phyloP scores from a whole-genome alignment of 345 rosid genomes.

The Aquilaria sinensis region DNA sequence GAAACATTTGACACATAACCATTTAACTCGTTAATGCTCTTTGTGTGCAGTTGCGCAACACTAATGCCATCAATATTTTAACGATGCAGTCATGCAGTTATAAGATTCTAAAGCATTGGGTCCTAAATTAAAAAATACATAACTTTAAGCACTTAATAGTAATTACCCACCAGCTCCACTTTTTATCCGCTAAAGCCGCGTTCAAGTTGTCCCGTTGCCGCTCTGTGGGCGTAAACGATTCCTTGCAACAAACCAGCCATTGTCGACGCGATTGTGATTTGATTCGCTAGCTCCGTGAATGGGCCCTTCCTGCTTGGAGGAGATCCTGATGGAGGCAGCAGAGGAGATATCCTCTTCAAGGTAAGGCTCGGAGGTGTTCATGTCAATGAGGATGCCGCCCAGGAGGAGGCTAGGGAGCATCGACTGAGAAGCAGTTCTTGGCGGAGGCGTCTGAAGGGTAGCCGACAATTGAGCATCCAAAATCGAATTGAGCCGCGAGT shows the following conservation, averaged over 20 bases:
- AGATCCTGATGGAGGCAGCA: conserved; percentile 45
- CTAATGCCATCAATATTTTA: too few species aligned
- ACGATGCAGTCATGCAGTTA: too few species aligned
- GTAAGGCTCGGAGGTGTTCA: conserved; percentile 95
- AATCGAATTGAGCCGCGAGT: conserved; percentile 66
- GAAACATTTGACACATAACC: too few species aligned
- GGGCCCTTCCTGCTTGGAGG: conserved; percentile 75
- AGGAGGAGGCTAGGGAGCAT: conserved; percentile 71
- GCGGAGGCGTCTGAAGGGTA: conserved; percentile 78
- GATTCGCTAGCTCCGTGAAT: conserved; percentile 71
- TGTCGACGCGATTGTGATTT: conserved; percentile 73
- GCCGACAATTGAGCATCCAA: conserved; percentile 92
- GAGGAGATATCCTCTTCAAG: conserved; percentile 66
- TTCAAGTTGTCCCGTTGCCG: conserved; percentile 41
- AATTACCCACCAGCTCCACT: conserved; percentile 59
- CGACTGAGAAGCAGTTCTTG: conserved; percentile 61
- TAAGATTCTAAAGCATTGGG: too few species aligned
- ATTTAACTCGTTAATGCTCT: too few species aligned
- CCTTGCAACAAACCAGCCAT: conserved; percentile 87
- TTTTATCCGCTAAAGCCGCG: conserved; percentile 51
- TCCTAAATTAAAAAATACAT: too few species aligned
- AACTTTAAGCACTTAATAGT: too few species aligned
- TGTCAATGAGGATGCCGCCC: conserved; percentile 81
- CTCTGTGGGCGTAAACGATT: conserved; percentile 62
- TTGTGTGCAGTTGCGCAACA: too few species aligned